A percentile compares a stretch with the other conserved stretches of the same genome.
Evolutionary conservation across 2,329 filamentous ascomycete genomes (phyloP).

Genomic region (Xylariaceae sp.): DNA sequence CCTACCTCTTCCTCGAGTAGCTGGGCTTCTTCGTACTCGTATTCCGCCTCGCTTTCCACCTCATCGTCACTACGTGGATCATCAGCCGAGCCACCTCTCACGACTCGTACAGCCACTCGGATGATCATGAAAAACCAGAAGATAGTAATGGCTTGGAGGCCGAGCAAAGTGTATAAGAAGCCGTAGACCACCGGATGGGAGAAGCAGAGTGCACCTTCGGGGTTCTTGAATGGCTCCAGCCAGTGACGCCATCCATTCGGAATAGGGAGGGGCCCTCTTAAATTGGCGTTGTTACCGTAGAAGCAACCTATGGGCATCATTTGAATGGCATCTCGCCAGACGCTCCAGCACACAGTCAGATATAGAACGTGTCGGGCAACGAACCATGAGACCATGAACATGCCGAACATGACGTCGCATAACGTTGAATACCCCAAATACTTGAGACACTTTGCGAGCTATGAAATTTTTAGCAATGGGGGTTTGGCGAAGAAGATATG

Average conservation of each 20-base stretch:
- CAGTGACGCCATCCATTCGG: conserved; percentile 57
- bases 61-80: conserved; percentile 87
- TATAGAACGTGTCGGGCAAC: conserved; percentile 78
- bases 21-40: conserved; percentile 50
- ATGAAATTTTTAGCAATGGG: conserved; percentile 5
- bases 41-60: conserved; percentile 57
- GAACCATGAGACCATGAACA: conserved; percentile 86
- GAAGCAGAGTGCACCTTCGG: conserved; percentile 74
- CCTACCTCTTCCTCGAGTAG: conserved; percentile 71
- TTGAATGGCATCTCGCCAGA: conserved; percentile 61
- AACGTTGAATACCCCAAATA: conserved; percentile 72
- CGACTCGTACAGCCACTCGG: conserved; percentile 73
- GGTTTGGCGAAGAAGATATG: not conserved
- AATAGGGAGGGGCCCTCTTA: conserved; percentile 53
- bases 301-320: conserved; percentile 70
- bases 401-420: conserved; percentile 78
- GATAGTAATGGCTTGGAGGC: conserved; percentile 74
- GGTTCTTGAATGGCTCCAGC: conserved; percentile 67
- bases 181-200: conserved; percentile 67
- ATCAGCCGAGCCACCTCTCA: conserved; percentile 73
- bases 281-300: conserved; percentile 50
- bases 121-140: conserved; percentile 90
- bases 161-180: conserved; percentile 73
- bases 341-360: conserved; percentile 74
- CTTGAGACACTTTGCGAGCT: conserved; percentile 91